phyloP scores from a whole-genome alignment of 495 filamentous ascomycete species.

The Aspergillus sclerotioniger region DNA sequence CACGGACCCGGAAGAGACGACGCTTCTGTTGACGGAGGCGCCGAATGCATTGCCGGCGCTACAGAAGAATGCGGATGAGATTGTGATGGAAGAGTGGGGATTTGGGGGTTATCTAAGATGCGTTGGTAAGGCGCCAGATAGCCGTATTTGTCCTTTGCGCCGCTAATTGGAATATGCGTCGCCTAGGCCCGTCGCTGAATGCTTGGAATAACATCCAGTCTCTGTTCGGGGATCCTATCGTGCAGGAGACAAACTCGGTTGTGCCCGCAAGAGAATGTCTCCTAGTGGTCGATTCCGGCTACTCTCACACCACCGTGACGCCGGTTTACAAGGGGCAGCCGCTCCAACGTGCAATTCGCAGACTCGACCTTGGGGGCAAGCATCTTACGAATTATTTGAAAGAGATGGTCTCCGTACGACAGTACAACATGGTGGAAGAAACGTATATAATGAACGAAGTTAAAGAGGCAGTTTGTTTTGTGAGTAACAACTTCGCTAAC shows the following conservation, averaged over 20 bases:
- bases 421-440: constrained; percentile 94
- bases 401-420: constrained; percentile 80
- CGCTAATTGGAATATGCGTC: constrained; percentile 6
- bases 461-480: constrained; percentile 86
- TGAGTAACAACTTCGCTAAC: constrained; percentile 70
- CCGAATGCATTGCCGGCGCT: constrained; percentile 80
- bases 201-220: constrained; percentile 76
- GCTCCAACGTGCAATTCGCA: constrained; percentile 75
- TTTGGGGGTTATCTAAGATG: constrained; percentile 81
- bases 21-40: constrained; percentile 81
- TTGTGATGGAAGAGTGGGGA: constrained; percentile 97
- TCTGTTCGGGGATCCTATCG: constrained; percentile 54
- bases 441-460: constrained; percentile 90
- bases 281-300: constrained; percentile 85
- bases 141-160: background rate
- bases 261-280: constrained; percentile 72
- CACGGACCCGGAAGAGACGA: constrained; percentile 65
- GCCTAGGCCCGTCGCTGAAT: constrained; percentile 66
- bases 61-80: constrained; percentile 89
- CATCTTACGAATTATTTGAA: constrained; percentile 94
- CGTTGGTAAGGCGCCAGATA: constrained; percentile 40
- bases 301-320: constrained; percentile 90
- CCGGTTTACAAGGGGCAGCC: constrained; percentile 79
- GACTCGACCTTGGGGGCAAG: constrained; percentile 90
- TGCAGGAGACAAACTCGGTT: constrained; percentile 24